Evolutionary conservation across 2,329 filamentous ascomycete species (phyloP), one percentile per base, ranked within the genome.

Genomic region (Acrocalymma vagum): DNA sequence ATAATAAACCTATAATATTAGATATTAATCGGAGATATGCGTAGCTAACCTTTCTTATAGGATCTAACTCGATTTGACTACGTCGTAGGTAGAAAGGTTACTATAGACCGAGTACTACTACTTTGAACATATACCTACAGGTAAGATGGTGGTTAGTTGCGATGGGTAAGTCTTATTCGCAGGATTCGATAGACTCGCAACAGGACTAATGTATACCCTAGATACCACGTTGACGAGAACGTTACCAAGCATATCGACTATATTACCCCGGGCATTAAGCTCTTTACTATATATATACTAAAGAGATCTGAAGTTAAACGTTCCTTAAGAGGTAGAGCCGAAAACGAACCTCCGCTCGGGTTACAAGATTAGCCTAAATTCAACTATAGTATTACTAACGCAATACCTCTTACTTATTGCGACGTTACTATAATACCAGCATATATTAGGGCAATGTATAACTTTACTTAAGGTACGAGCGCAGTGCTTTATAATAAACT

Each of bases 361-460:
- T n/a, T n/a, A n/a, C n/a, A n/a, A n/a, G n/a, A n/a, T n/a, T n/a
- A n/a, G n/a, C n/a, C n/a, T n/a, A n/a, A n/a, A n/a, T n/a, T n/a
- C n/a, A n/a, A n/a, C n/a, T n/a, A n/a, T n/a, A n/a, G n/a, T n/a
- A n/a, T n/a, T n/a, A n/a, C n/a, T n/a, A n/a, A n/a, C n/a, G n/a
- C n/a, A 3, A 38, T n/a, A 3, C 39, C 39, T 14, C 37, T 42
- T 17, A 33, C 34, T 3, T 23, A 47, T 10, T 56, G 47, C 28
- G 20, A 29, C 54, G 16, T 28, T 41, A 8, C 45, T 15, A 49
- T 53, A 15, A 54, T 48, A 2, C 47, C 45, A 5, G 42, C 48
- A n/a, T 58, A 48, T 29, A 23, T 58, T n/a, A 46, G 50, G 9
- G 45, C 52, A 9, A 49, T 55, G 9, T 59, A 57, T 35, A 44